Evolutionary conservation across 495 filamentous ascomycete genomes (phyloP), one percentile per base, ranked within the genome.

Genomic region (Copromyces sp.): DNA sequence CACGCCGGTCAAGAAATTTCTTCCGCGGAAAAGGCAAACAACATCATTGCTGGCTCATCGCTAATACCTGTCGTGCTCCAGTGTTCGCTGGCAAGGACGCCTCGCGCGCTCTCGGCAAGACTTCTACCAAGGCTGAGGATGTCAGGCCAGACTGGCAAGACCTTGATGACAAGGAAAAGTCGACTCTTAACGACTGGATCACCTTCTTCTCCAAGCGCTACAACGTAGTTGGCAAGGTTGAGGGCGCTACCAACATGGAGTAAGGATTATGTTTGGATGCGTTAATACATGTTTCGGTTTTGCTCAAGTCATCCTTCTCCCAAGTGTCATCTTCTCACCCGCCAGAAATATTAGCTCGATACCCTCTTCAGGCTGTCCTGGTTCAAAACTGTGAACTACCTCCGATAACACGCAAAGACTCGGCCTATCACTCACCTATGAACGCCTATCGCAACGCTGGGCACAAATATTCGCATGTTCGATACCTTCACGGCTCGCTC

Each of bases 151-250:
- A 97, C 39, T 98, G 93, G 93, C 84, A 90, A 71, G 92, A 95
- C 78, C 85, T 99, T 61, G 81, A 82, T 29, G 94, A 97, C n/a
- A 93, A 94, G 82, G 90, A 97, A 80, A 93, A 97, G 83, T 87
- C 85, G 37, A 89, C 91, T 16, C 84, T 99, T 47, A 85, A 93
- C 32, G 96, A 98, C 78, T 99, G 95, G 95, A 90, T 88, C 70
- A 96, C 91, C 4, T 99, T 97, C 84, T 99, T 98, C 83, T 91
- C 89, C 76, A 99, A 98, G 83, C 86, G 95, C 47, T 99, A 99
- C 80, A 97, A 95, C 77, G 89, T 98, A 71, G 90, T 98, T 47
- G 95, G 95, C 40, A 88, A 88, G 80, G 92, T 97, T 9, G 81
- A 90, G 74, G 86, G 86, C 39, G 86, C 86, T 11, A 85, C 84